Base-by-base conservation (phyloP, 192 early-diverging fungal genomes). In the Entrophospora sp. region DNA sequence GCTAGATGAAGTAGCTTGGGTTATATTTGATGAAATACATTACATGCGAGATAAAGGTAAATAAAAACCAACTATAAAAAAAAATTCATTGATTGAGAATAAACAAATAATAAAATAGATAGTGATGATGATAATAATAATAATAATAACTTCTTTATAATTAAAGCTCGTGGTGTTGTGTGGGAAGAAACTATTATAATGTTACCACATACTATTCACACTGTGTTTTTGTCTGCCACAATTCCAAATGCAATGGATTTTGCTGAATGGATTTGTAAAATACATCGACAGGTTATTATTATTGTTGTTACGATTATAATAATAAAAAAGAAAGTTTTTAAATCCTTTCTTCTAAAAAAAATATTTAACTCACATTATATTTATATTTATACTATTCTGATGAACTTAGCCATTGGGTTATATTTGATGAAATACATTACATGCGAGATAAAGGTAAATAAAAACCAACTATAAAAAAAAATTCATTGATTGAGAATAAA, bases 201-300 rank as follows among this genome's bases (percentile, higher is more conserved):
- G 69, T 69, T 98, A 49, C 96, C 96, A 35, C 88, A 91, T 69
- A 88, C 90, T 42, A 92, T 96, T 28, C 89, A 87, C 56, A 90
- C 87, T 77, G 95, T 95, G 27, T 96, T 98, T 68, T 81, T 98
- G 46, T 98, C 96, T 5, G 96, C 94, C 37, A 98, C 96, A 10
- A 98, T 98, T 68, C 96, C 96, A 30, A 98, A 98, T 63, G 94
- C 96, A 8, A 90, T 95, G 87, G 90, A 98, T 72, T 98, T 98
- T 81, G 94, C 96, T 25, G 89, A 97, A 79, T 98, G 96, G 96
- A 95, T 98, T 66, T 89, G 87, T 67, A 91, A 89, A 66, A 89
- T 92, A 30, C 91, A 98, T 78, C 82, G 91, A 66, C 93, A 95
- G 64, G 64, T 55, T 7, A 43, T 20, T 45, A 40, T 30, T 55